Evolutionary conservation across 257 asterid genomes (phyloP).

Genomic region (Solanum chmielewskii): DNA sequence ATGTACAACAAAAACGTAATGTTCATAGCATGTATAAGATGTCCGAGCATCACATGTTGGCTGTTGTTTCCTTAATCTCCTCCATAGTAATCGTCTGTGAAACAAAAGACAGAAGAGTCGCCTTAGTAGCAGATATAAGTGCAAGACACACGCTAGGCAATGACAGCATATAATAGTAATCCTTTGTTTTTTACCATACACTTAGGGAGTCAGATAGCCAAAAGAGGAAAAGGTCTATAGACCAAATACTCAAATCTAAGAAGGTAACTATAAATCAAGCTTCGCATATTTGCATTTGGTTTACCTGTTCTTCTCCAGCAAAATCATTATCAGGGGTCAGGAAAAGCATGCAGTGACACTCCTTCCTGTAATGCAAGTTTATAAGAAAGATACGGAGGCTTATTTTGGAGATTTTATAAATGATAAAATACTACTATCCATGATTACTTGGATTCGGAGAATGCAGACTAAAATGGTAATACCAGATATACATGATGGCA

Average conservation of each 20-base stretch:
- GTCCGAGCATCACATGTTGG: constrained; percentile 43
- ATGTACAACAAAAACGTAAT: neutral
- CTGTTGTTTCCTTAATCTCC: constrained; percentile 78
- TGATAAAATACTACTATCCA: neutral
- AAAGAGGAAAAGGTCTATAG: neutral
- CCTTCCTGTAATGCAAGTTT: constrained; percentile 43
- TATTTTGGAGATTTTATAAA: neutral
- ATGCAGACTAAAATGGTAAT: neutral
- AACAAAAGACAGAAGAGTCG: neutral
- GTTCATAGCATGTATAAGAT: neutral
- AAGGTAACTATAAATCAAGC: neutral
- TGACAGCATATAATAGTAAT: neutral
- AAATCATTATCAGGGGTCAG: constrained; percentile 82
- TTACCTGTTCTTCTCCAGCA: constrained; percentile 90
- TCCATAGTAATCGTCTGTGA: constrained; percentile 56
- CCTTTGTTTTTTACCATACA: neutral
- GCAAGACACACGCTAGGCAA: neutral
- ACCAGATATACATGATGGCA: neutral
- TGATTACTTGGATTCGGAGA: neutral
- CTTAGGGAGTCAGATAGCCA: neutral
- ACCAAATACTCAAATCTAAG: neutral
- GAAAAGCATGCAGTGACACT: constrained; percentile 96
- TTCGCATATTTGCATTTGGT: neutral
- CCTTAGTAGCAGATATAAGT: neutral
- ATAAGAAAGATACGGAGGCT: neutral